phyloP scores from a whole-genome alignment of 2,329 filamentous ascomycete species.

The Colletotrichum sp. region DNA sequence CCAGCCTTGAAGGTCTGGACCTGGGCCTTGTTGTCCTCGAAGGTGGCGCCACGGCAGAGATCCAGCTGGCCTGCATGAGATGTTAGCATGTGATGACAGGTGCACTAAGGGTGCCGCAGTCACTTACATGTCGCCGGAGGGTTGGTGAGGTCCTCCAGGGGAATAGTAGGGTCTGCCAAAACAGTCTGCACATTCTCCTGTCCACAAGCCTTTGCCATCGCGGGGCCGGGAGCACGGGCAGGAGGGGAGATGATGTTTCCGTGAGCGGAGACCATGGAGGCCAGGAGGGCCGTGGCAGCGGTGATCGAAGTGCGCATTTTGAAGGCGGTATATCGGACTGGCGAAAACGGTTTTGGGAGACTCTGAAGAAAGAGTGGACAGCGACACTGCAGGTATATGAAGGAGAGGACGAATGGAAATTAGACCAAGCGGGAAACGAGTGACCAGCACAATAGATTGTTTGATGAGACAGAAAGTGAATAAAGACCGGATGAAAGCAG shows the following conservation, averaged over 20 bases:
- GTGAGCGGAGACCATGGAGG: constrained; percentile 40
- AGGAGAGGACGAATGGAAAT: not conserved
- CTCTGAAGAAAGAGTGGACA: not conserved
- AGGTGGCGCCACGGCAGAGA: constrained; percentile 52
- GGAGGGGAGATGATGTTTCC: constrained; percentile 47
- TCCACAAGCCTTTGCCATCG: constrained; percentile 50
- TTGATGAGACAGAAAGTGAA: not conserved
- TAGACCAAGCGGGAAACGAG: constrained; percentile 9
- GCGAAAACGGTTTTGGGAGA: not conserved
- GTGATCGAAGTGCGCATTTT: constrained; percentile 19
- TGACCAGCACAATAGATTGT: constrained; percentile 16
- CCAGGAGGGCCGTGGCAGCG: constrained; percentile 18
- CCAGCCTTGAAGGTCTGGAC: constrained; percentile 48
- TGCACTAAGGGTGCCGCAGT: not conserved
- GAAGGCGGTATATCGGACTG: not conserved
- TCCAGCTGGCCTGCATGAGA: constrained; percentile 30
- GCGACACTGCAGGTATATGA: not conserved
- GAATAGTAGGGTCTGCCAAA: constrained; percentile 38
- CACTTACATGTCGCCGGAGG: constrained; percentile 30
- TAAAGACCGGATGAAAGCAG: not conserved
- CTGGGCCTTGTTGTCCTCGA: constrained; percentile 47
- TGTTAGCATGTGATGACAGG: not conserved
- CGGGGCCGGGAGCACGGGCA: constrained; percentile 45
- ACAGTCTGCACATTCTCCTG: constrained; percentile 39
- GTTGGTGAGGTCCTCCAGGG: constrained; percentile 34